A percentile compares a stretch with the other conserved stretches of the same genome.
These are phyloP conservation scores for Zelopaecilomyces penicillatus DNA, from an alignment of 2,329 filamentous ascomycete species.

Conservation along the genomic window DNA sequence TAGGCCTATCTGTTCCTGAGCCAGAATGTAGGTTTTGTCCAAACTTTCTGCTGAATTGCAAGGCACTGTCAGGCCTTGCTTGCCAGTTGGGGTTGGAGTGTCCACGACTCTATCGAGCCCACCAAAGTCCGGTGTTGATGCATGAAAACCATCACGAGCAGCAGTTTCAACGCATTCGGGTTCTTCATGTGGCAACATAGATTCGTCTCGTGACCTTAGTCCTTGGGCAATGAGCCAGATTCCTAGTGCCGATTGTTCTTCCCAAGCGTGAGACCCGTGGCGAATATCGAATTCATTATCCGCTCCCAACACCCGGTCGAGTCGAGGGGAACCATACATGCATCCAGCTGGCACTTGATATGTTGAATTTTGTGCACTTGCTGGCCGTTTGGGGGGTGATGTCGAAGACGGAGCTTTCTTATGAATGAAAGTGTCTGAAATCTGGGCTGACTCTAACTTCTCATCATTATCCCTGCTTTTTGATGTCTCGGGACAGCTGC, in stretches of 20 bases:
- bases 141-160: not conserved
- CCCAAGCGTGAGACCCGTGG: constrained; percentile 21
- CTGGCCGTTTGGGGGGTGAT: not conserved
- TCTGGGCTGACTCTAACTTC: not conserved
- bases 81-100: constrained; percentile 1
- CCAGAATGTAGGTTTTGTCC: not conserved
- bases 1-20: no score
- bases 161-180: not conserved
- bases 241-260: constrained; percentile 26
- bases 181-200: constrained; percentile 9
- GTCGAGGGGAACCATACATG: constrained; percentile 5
- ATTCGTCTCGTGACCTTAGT: constrained; percentile 20
- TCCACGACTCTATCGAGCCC: constrained; percentile 11
- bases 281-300: constrained; percentile 22
- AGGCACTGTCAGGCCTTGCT: not conserved
- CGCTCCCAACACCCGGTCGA: constrained; percentile 11
- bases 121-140: constrained; percentile 4
- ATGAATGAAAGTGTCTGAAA: not conserved
- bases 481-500: not conserved
- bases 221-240: constrained; percentile 30
- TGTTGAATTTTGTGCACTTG: constrained; percentile 2
- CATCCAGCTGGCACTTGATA: constrained; percentile 9
- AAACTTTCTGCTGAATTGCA: not conserved
- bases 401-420: not conserved
- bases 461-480: not conserved